Evolutionary conservation across 148 eudicot genomes (phyloP).

Genomic region (Agrostemma githago): DNA sequence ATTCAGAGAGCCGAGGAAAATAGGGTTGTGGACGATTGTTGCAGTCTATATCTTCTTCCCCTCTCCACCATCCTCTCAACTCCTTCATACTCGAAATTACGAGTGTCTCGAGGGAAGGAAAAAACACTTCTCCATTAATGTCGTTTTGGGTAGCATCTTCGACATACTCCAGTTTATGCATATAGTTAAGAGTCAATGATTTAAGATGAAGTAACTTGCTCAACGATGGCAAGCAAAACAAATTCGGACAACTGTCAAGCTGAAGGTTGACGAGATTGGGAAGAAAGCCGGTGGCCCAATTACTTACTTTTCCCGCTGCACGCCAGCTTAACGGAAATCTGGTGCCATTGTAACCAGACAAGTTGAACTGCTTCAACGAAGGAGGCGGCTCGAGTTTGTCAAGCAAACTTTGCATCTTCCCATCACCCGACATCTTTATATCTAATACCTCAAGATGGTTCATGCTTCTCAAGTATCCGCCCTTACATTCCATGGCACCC

Average conservation of each 20-base stretch:
- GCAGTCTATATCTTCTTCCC: no score
- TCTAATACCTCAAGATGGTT: not conserved
- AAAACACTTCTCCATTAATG: not conserved
- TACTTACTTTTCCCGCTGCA: not conserved
- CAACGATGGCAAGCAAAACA: not conserved
- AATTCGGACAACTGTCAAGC: not conserved
- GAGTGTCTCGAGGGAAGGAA: constrained; percentile 15
- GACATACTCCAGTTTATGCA: not conserved
- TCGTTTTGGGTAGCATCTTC: not conserved
- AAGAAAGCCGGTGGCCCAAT: not conserved
- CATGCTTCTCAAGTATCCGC: not conserved
- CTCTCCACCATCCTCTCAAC: constrained; percentile 4
- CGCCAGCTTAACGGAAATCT: constrained; percentile 4
- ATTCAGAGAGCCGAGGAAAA: not conserved
- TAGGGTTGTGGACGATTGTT: not conserved
- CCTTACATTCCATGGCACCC: not conserved
- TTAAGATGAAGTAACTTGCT: constrained; percentile 3
- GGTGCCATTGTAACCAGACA: not conserved
- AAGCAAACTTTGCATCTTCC: not conserved
- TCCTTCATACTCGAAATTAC: not conserved
- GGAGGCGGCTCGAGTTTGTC: not conserved
- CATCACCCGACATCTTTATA: not conserved
- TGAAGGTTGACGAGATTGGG: not conserved
- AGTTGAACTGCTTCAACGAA: not conserved
- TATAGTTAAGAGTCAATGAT: not conserved